A percentile compares a stretch with the other conserved stretches of the same genome.
Conservation (phyloP, 2,329 filamentous ascomycete genomes). For the Fusarium liriodendri region DNA sequence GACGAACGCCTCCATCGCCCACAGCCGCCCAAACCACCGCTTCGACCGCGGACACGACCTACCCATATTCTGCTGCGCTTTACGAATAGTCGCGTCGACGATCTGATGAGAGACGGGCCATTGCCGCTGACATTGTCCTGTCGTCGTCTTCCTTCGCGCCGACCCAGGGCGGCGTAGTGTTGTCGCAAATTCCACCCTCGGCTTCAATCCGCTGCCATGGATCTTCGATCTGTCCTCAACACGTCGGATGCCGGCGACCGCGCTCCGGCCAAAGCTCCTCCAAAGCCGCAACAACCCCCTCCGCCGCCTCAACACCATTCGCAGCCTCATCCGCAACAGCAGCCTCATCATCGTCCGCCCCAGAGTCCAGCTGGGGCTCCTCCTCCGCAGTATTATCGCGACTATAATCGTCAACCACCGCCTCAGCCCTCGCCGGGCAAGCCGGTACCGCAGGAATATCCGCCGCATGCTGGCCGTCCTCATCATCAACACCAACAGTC, state of each 20-base stretch:
- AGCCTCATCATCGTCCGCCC: slow-evolving; percentile 53
- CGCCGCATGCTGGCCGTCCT: slow-evolving; percentile 45
- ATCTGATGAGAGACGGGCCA: slow-evolving; percentile 31
- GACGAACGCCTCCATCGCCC: slow-evolving; percentile 35
- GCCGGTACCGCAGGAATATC: slow-evolving; percentile 59
- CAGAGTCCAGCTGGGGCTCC: slow-evolving; percentile 51
- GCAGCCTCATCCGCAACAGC: slow-evolving; percentile 47
- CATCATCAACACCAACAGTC: slow-evolving; percentile 36
- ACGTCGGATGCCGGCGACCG: slow-evolving; percentile 59
- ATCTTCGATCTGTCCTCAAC: slow-evolving; percentile 67
- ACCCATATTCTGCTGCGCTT: slow-evolving; percentile 9
- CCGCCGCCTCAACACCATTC: slow-evolving; percentile 45
- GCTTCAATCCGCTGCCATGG: slow-evolving; percentile 51
- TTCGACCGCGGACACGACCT: slow-evolving; percentile 10
- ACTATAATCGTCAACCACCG: slow-evolving; percentile 59
- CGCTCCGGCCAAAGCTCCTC: slow-evolving; percentile 48
- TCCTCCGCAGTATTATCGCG: slow-evolving; percentile 59
- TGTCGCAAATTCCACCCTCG: slow-evolving; percentile 27
- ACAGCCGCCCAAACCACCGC: not conserved
- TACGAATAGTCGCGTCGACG: slow-evolving; percentile 34
- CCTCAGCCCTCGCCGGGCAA: slow-evolving; percentile 62
- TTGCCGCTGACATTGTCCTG: slow-evolving; percentile 34
- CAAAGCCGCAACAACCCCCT: slow-evolving; percentile 49
- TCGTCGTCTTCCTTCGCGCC: slow-evolving; percentile 33
- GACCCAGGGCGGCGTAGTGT: slow-evolving; percentile 25